Conservation (phyloP, 495 filamentous ascomycete genomes). For the Aspergillus bertholletiae region DNA sequence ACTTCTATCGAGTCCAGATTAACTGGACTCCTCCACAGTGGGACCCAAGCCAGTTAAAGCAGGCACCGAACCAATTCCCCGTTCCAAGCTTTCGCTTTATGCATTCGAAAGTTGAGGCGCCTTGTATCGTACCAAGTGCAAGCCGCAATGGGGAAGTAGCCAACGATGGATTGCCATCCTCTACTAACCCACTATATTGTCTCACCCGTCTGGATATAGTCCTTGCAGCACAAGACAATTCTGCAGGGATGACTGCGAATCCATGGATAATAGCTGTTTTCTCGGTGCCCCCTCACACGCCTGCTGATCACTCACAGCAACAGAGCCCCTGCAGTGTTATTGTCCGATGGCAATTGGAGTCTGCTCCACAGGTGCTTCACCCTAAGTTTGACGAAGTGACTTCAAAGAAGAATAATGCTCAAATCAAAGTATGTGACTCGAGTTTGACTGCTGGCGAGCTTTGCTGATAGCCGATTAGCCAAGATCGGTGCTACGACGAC, state of each 20-base stretch:
- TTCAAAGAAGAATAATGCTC: constrained; percentile 55
- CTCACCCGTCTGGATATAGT: constrained; percentile 67
- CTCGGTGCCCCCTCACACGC: constrained; percentile 51
- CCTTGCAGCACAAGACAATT: constrained; percentile 51
- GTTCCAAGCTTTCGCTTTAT: constrained; percentile 40
- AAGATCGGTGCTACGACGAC: constrained; percentile 57
- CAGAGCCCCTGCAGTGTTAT: constrained; percentile 65
- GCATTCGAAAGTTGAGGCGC: constrained; percentile 40
- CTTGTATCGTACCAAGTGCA: constrained; percentile 28
- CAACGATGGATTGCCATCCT: constrained; percentile 26
- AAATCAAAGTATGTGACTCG: constrained; percentile 30
- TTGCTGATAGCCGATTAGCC: constrained; percentile 36
- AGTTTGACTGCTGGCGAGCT: constrained; percentile 6
- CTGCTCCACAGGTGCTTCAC: constrained; percentile 57
- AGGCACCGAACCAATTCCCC: constrained; percentile 30
- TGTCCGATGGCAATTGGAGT: constrained; percentile 72
- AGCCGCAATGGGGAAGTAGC: constrained; percentile 22
- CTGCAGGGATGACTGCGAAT: constrained; percentile 44
- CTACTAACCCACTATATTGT: constrained; percentile 45
- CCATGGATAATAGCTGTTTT: constrained; percentile 70
- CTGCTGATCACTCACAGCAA: constrained; percentile 48
- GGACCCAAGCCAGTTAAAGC: constrained; percentile 33
- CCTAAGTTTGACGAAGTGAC: constrained; percentile 71
- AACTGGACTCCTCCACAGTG: constrained; percentile 41
- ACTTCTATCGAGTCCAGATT: constrained; percentile 57